phyloP scores from a whole-genome alignment of 805 yeast genomes.

The Teunomyces stri region DNA sequence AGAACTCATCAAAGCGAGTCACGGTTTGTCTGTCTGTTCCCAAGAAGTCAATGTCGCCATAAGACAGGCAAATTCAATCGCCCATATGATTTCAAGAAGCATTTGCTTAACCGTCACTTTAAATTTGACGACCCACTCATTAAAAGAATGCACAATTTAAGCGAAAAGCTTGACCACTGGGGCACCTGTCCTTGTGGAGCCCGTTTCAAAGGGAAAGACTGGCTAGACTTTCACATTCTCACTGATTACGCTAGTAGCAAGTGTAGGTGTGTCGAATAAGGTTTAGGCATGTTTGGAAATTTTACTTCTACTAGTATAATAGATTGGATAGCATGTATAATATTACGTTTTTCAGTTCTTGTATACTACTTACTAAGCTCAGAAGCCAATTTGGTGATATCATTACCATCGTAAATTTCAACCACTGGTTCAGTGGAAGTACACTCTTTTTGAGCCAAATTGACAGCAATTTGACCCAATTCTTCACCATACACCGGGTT shows the following conservation, averaged over 20 bases:
- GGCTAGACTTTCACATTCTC: slow-evolving; percentile 38
- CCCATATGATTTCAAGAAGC: slow-evolving; percentile 68
- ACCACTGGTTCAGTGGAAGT: slow-evolving; percentile 18
- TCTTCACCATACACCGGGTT: slow-evolving; percentile 62
- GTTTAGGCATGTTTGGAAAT: background rate
- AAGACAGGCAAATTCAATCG: slow-evolving; percentile 63
- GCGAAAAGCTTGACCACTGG: slow-evolving; percentile 47
- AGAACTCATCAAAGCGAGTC: slow-evolving; percentile 59
- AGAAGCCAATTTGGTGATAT: slow-evolving; percentile 20
- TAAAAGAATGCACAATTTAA: slow-evolving; percentile 47
- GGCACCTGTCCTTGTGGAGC: slow-evolving; percentile 51
- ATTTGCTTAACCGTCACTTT: slow-evolving; percentile 59
- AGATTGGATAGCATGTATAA: slow-evolving; percentile 1
- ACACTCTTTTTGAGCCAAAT: slow-evolving; percentile 5
- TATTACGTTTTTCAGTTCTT: slow-evolving; percentile 1
- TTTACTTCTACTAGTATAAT: background rate
- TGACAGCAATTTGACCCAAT: slow-evolving; percentile 57
- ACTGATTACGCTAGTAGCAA: slow-evolving; percentile 16
- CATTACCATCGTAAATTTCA: slow-evolving; percentile 17
- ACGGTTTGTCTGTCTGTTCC: slow-evolving; percentile 58
- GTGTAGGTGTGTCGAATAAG: slow-evolving; percentile 8
- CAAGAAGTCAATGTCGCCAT: slow-evolving; percentile 53
- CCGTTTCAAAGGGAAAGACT: slow-evolving; percentile 30
- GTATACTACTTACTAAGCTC: background rate
- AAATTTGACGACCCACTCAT: slow-evolving; percentile 47